Percentiles rank a stretch among this genome's conserved stretches.
These are phyloP conservation scores for Circinella minor DNA, from an alignment of 371 early-diverging fungal genomes.

Conservation along the genomic window DNA sequence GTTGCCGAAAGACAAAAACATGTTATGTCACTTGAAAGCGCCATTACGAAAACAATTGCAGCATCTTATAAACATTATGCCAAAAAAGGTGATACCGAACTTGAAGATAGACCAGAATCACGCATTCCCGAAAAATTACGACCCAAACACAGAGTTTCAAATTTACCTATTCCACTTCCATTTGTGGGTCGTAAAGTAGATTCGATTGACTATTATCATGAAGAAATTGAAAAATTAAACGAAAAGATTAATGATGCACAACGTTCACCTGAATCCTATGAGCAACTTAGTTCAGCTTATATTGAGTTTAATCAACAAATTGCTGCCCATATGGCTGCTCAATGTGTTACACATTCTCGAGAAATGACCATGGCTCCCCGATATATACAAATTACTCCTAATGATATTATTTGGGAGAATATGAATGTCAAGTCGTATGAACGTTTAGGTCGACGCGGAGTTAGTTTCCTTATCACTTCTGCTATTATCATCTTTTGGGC, in stretches of 20 bases:
- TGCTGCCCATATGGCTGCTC: slow-evolving; percentile 86
- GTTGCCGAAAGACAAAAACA: slow-evolving; percentile 63
- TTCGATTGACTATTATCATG: slow-evolving; percentile 61
- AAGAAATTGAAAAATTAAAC: slow-evolving; percentile 61
- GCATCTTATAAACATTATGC: slow-evolving; percentile 49
- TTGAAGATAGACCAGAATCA: slow-evolving; percentile 20
- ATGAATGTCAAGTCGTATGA: slow-evolving; percentile 63
- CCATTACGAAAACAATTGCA: slow-evolving; percentile 54
- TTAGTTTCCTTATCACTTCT: slow-evolving; percentile 50
- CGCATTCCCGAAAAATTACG: slow-evolving; percentile 53
- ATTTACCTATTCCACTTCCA: slow-evolving; percentile 46
- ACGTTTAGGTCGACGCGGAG: slow-evolving; percentile 59
- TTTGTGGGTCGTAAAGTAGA: slow-evolving; percentile 73
- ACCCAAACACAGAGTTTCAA: slow-evolving; percentile 65
- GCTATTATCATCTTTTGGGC: slow-evolving; percentile 77
- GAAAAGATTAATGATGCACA: slow-evolving; percentile 52
- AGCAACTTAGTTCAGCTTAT: slow-evolving; percentile 70
- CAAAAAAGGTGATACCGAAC: slow-evolving; percentile 22
- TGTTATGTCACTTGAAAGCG: slow-evolving; percentile 53
- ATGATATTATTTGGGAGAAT: slow-evolving; percentile 87
- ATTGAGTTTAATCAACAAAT: slow-evolving; percentile 81
- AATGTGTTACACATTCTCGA: slow-evolving; percentile 68
- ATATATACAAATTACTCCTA: slow-evolving; percentile 67
- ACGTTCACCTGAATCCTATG: slow-evolving; percentile 15
- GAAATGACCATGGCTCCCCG: slow-evolving; percentile 74